Evolutionary conservation across 2,329 filamentous ascomycete genomes (phyloP).

Genomic region (Fusarium penzigii): DNA sequence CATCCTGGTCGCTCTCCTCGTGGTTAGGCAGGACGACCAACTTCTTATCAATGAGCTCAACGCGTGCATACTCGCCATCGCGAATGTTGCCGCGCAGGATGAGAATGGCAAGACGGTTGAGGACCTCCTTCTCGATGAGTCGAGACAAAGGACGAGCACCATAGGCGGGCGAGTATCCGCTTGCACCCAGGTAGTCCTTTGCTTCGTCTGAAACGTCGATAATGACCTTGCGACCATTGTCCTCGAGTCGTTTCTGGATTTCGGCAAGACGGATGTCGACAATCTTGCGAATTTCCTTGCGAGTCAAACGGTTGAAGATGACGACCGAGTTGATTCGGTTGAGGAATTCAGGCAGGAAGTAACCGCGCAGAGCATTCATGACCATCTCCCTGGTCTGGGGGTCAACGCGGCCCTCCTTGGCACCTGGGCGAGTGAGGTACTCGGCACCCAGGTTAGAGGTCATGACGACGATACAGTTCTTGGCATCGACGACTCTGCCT

Average conservation of each 20-base stretch:
- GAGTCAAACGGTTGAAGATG: constrained; percentile 97
- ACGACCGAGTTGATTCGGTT: constrained; percentile 96
- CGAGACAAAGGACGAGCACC: constrained; percentile 86
- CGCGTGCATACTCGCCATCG: constrained; percentile 81
- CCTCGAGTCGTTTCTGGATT: constrained; percentile 85
- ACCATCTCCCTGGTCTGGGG: constrained; percentile 83
- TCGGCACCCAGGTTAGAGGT: constrained; percentile 97
- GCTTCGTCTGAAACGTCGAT: constrained; percentile 84
- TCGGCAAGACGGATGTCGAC: constrained; percentile 87
- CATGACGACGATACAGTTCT: constrained; percentile 99
- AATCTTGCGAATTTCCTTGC: constrained; percentile 88
- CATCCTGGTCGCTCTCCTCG: constrained; percentile 59
- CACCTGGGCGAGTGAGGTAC: constrained; percentile 78
- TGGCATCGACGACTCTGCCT: constrained; percentile 90
- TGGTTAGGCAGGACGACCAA: constrained; percentile 86
- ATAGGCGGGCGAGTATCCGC: constrained; percentile 94
- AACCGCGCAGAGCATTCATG: constrained; percentile 86
- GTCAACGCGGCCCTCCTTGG: constrained; percentile 83
- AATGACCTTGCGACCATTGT: constrained; percentile 82
- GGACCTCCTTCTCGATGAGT: constrained; percentile 94
- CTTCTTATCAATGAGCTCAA: constrained; percentile 77
- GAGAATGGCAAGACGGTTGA: constrained; percentile 89
- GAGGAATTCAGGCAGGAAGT: constrained; percentile 97
- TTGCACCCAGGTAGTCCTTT: constrained; percentile 87
- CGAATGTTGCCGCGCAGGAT: constrained; percentile 82